Conservation (phyloP, 768 basidiomycete species). For the Lentinula lateritia region DNA sequence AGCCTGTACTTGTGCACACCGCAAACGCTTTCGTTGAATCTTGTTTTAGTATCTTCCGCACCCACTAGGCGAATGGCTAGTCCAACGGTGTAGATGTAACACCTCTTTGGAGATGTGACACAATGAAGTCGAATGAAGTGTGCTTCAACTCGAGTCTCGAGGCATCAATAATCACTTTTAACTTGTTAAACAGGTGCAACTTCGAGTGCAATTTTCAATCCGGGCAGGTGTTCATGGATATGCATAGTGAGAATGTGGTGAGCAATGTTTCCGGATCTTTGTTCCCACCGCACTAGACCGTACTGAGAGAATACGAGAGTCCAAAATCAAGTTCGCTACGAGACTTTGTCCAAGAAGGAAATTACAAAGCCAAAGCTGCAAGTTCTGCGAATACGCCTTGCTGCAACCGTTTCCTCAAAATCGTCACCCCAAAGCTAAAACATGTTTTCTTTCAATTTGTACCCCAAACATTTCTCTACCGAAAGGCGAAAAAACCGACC, state of each 20-base stretch:
- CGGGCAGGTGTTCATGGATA: constrained; percentile 45
- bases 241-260: constrained; percentile 65
- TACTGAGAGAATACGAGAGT: constrained; percentile 68
- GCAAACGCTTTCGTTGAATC: too few relatives aligned
- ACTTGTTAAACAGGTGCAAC: too few relatives aligned
- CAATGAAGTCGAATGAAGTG: too few relatives aligned
- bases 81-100: too few relatives aligned
- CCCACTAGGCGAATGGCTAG: too few relatives aligned
- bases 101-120: too few relatives aligned
- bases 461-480: constrained; percentile 18
- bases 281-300: constrained; percentile 20
- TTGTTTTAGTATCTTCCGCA: too few relatives aligned
- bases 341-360: constrained; percentile 82
- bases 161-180: too few relatives aligned
- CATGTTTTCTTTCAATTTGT: constrained; percentile 49
- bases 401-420: background rate
- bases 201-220: too few relatives aligned
- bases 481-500: constrained; percentile 82
- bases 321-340: constrained; percentile 63
- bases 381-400: constrained; percentile 66
- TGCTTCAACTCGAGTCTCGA: too few relatives aligned
- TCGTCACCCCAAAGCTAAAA: constrained; percentile 53
- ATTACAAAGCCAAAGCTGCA: constrained; percentile 80
- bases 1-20: too few relatives aligned
- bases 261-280: constrained; percentile 18